A percentile compares a stretch with the other conserved stretches of the same genome.
Evolutionary conservation across 2,329 filamentous ascomycete genomes (phyloP).

Genomic region (Aspergillus sojae): DNA sequence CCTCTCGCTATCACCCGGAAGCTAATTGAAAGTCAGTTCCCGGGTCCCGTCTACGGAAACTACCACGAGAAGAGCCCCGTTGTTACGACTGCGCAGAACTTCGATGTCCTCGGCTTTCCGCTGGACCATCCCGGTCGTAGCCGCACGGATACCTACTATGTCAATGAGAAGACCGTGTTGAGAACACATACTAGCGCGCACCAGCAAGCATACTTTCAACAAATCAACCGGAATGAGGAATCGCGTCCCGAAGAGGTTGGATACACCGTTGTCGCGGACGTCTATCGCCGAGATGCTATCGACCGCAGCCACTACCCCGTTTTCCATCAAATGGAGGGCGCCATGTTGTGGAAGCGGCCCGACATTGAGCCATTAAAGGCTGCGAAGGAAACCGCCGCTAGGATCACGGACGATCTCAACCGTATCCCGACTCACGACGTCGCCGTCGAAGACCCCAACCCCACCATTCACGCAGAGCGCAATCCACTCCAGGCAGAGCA

Average conservation of each 20-base stretch:
- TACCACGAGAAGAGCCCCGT: slow-evolving; percentile 81
- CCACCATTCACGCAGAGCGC: slow-evolving; percentile 71
- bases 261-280: slow-evolving; percentile 90
- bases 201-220: slow-evolving; percentile 79
- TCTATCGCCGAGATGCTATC: slow-evolving; percentile 92
- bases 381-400: slow-evolving; percentile 51
- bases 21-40: slow-evolving; percentile 89
- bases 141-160: slow-evolving; percentile 91
- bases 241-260: slow-evolving; percentile 57
- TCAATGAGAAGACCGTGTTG: slow-evolving; percentile 80
- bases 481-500: slow-evolving; percentile 79
- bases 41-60: slow-evolving; percentile 69
- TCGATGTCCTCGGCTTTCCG: slow-evolving; percentile 94
- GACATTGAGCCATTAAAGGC: slow-evolving; percentile 32
- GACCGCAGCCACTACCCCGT: slow-evolving; percentile 94
- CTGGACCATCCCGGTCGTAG: slow-evolving; percentile 83
- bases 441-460: slow-evolving; percentile 80
- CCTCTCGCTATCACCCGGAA: slow-evolving; percentile 87
- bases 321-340: slow-evolving; percentile 99
- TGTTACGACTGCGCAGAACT: slow-evolving; percentile 84
- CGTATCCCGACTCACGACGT: slow-evolving; percentile 73
- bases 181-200: slow-evolving; percentile 95
- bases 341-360: slow-evolving; percentile 79
- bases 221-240: slow-evolving; percentile 53
- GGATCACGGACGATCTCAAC: slow-evolving; percentile 71